These are phyloP conservation scores for Penicillium sp. DNA, from an alignment of 2,329 filamentous ascomycete genomes.

Conservation along the genomic window DNA sequence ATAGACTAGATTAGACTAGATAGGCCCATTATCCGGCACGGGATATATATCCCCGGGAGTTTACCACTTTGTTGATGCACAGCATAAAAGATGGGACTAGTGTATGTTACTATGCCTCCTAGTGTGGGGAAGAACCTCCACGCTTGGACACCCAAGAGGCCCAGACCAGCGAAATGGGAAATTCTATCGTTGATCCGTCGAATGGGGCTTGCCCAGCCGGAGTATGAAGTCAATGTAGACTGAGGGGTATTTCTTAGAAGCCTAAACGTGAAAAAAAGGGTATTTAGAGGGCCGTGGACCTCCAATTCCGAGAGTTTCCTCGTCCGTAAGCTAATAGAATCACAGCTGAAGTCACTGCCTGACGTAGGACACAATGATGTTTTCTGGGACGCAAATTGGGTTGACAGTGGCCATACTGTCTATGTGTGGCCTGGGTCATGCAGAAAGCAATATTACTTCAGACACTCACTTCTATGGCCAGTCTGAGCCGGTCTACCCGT, in stretches of 20 bases:
- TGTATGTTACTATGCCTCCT: not conserved
- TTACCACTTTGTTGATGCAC: not conserved
- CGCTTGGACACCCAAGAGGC: not conserved
- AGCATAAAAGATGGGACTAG: not conserved
- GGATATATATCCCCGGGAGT: not conserved
- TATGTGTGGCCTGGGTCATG: slow-evolving; percentile 15
- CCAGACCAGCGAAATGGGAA: not conserved
- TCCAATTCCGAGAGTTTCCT: not conserved
- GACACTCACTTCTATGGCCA: slow-evolving; percentile 26
- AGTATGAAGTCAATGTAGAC: not conserved
- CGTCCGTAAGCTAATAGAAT: not conserved
- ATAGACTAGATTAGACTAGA: not conserved
- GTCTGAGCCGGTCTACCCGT: slow-evolving; percentile 25
- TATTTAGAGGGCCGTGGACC: not conserved
- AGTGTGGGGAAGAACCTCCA: not conserved
- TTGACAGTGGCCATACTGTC: slow-evolving; percentile 18
- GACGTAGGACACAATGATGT: slow-evolving; percentile 1
- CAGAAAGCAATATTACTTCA: slow-evolving; percentile 35
- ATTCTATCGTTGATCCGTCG: not conserved
- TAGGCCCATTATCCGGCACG: not conserved
- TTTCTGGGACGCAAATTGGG: slow-evolving; percentile 10
- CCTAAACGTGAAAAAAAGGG: not conserved
- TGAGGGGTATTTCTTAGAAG: not conserved
- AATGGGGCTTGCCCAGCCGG: not conserved
- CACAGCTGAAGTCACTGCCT: not conserved